Evolutionary conservation across 768 basidiomycete species (phyloP).

Genomic region (Podaxis sp.): DNA sequence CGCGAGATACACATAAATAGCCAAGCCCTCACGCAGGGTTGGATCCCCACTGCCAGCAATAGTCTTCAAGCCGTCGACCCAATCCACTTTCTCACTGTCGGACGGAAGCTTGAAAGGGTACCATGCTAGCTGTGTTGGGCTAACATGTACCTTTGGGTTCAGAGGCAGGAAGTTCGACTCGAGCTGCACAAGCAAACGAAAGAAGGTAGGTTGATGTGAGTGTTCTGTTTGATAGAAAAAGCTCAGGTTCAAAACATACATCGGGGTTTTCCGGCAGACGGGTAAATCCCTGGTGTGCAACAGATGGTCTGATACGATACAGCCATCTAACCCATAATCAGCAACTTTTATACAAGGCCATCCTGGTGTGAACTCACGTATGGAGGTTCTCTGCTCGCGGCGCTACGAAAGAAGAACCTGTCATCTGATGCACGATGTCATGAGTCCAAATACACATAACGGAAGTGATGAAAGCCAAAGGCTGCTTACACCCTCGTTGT

Average conservation of each 20-base stretch:
- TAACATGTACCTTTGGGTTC: constrained; percentile 60
- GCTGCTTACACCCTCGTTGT: constrained; percentile 52
- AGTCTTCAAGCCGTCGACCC: constrained; percentile 61
- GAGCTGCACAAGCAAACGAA: constrained; percentile 36
- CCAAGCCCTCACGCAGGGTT: constrained; percentile 60
- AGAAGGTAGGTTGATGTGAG: not conserved
- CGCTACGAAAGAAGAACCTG: constrained; percentile 59
- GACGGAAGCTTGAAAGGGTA: constrained; percentile 57
- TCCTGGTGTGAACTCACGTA: constrained; percentile 34
- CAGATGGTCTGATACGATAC: constrained; percentile 68
- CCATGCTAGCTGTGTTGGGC: constrained; percentile 69
- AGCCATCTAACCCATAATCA: constrained; percentile 44
- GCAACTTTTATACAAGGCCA: not conserved
- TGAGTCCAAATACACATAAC: not conserved
- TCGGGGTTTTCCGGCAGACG: constrained; percentile 57
- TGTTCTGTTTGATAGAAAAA: not conserved
- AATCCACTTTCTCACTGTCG: constrained; percentile 43
- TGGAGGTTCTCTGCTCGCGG: constrained; percentile 55
- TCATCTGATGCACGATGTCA: constrained; percentile 40
- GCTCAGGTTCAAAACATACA: constrained; percentile 34
- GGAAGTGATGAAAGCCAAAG: not conserved
- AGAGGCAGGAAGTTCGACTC: constrained; percentile 60
- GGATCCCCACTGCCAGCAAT: constrained; percentile 64
- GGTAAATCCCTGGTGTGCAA: constrained; percentile 64
- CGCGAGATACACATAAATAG: constrained; percentile 61